Percentiles rank a stretch among this genome's conserved stretches.
Evolutionary conservation across 495 filamentous ascomycete genomes (phyloP).

Genomic region (Hypoxylon trugodes): DNA sequence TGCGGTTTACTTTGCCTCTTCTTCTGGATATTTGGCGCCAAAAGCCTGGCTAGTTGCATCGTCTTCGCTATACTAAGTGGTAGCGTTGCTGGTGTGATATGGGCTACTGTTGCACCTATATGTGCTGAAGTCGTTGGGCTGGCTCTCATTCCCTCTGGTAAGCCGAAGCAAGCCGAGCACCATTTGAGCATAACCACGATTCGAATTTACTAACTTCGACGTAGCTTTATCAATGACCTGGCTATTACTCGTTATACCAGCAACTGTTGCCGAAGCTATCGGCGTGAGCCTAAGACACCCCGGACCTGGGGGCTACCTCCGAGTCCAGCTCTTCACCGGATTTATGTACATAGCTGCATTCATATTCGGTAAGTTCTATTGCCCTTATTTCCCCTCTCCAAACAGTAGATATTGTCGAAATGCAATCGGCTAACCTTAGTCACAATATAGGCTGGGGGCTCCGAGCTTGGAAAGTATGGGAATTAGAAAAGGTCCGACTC

Average conservation of each 20-base stretch:
- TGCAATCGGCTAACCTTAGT: slow-evolving; percentile 11
- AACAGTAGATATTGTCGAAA: not conserved
- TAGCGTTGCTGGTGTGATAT: slow-evolving; percentile 75
- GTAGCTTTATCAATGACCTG: slow-evolving; percentile 75
- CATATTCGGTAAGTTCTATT: slow-evolving; percentile 44
- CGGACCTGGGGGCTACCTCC: slow-evolving; percentile 49
- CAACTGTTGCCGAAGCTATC: slow-evolving; percentile 79
- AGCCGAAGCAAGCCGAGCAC: slow-evolving; percentile 12
- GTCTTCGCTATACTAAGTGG: slow-evolving; percentile 78
- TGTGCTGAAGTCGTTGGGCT: slow-evolving; percentile 81
- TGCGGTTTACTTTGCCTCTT: slow-evolving; percentile 68
- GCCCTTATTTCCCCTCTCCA: not conserved
- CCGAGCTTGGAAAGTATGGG: slow-evolving; percentile 55
- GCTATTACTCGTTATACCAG: slow-evolving; percentile 75
- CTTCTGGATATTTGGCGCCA: slow-evolving; percentile 72
- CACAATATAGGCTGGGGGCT: slow-evolving; percentile 46
- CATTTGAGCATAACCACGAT: too few species aligned
- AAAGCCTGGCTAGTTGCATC: slow-evolving; percentile 70
- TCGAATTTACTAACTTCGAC: not conserved
- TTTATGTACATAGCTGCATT: slow-evolving; percentile 51
- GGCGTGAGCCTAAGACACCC: slow-evolving; percentile 69
- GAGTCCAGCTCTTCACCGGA: slow-evolving; percentile 54
- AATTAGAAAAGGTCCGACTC: slow-evolving; percentile 44
- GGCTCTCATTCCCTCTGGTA: slow-evolving; percentile 70
- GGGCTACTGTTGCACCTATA: slow-evolving; percentile 77